Conservation (phyloP, 2,329 filamentous ascomycete species). For the Xylaria sp. region DNA sequence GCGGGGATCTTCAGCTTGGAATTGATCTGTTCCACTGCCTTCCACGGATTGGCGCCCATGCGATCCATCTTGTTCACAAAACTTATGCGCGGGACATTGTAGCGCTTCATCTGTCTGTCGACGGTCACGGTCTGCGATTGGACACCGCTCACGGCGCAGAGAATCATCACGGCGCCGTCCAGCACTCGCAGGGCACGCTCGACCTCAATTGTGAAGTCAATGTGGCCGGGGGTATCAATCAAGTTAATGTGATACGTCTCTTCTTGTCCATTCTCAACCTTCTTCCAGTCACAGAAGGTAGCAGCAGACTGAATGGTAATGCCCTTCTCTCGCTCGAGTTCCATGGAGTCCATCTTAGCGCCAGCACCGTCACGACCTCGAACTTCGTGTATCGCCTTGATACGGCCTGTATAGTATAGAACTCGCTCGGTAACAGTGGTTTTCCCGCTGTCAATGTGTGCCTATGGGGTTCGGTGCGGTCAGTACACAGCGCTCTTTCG, state of each 20-base stretch:
- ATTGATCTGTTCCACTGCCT: conserved; percentile 97
- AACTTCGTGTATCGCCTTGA: conserved; percentile 97
- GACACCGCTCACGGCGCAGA: conserved; percentile 96
- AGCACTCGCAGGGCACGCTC: conserved; percentile 94
- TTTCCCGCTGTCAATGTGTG: conserved; percentile 98
- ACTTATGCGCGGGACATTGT: conserved; percentile 93
- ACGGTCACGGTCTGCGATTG: conserved; percentile 99
- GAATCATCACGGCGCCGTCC: conserved; percentile 97
- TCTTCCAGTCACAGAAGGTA: conserved; percentile 97
- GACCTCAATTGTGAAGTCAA: conserved; percentile 99
- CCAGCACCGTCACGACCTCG: conserved; percentile 93
- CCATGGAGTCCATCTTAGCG: conserved; percentile 99
- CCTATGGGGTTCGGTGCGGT: conserved; percentile 60
- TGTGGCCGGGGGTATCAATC: conserved; percentile 98
- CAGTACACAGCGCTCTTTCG: conserved; percentile 21
- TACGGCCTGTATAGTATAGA: conserved; percentile 96
- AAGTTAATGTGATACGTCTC: conserved; percentile 97
- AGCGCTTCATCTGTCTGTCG: conserved; percentile 97
- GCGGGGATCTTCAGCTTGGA: conserved; percentile 92
- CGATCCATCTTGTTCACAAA: conserved; percentile 99
- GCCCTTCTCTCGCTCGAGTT: conserved; percentile 96
- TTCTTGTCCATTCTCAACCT: conserved; percentile 83
- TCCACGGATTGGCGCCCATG: conserved; percentile 98
- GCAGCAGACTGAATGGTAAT: conserved; percentile 99
- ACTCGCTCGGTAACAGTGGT: conserved; percentile 97